phyloP scores from a whole-genome alignment of 306 rosid genomes.

The Potentilla sterilis region DNA sequence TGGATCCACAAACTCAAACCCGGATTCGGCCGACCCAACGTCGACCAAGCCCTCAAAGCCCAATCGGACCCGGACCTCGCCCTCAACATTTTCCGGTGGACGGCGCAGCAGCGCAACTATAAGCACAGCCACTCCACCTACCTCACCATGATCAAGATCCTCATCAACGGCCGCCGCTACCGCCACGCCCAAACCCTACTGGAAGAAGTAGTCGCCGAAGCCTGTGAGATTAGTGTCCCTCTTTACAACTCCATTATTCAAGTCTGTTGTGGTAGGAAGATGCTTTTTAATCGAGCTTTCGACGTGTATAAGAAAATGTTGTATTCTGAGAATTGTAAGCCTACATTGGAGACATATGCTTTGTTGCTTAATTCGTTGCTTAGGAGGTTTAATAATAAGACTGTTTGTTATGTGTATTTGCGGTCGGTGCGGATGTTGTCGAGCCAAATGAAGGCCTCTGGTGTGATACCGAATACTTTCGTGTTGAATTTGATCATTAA shows the following conservation, averaged over 20 bases:
- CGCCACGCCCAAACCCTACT: conserved; percentile 67
- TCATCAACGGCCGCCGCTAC: conserved; percentile 49
- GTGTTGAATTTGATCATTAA: conserved; percentile 84
- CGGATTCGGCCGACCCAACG: conserved; percentile 68
- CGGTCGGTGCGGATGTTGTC: conserved; percentile 63
- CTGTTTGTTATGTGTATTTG: conserved; percentile 66
- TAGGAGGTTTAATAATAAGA: conserved; percentile 62
- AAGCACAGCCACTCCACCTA: conserved; percentile 63
- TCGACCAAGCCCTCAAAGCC: conserved; percentile 53
- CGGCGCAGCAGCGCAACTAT: conserved; percentile 80
- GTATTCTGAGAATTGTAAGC: conserved; percentile 53
- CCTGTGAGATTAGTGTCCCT: conserved; percentile 62
- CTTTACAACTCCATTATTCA: conserved; percentile 67
- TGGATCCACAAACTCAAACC: conserved; percentile 86
- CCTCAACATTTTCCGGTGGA: conserved; percentile 93
- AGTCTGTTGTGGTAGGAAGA: conserved; percentile 59
- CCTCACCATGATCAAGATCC: conserved; percentile 58
- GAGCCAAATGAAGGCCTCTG: conserved; percentile 75
- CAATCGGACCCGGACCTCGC: conserved; percentile 89
- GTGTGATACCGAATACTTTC: conserved; percentile 77
- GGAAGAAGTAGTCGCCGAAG: conserved; percentile 87
- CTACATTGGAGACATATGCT: conserved; percentile 68
- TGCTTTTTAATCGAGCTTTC: conserved; percentile 66
- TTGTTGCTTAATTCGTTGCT: conserved; percentile 61
- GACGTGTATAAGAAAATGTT: conserved; percentile 84